phyloP scores from a whole-genome alignment of 805 yeast species.

The Sugiyamaella floridensis region DNA sequence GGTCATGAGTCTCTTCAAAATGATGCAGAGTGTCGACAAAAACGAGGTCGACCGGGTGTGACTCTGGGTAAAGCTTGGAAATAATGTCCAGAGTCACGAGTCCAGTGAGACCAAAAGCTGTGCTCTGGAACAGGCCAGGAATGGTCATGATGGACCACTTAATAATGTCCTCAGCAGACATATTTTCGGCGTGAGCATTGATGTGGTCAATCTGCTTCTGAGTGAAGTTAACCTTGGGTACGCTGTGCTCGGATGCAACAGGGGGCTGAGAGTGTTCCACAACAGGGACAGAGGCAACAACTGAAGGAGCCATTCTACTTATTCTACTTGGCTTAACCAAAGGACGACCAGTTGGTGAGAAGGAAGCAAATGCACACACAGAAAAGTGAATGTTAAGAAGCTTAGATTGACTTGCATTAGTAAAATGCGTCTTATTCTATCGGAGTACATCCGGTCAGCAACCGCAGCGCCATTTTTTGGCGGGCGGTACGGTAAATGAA shows the following conservation, averaged over 20 bases:
- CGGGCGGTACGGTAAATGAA: not conserved
- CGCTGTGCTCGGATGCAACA: not conserved
- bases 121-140: conserved; percentile 79
- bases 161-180: conserved; percentile 65
- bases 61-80: conserved; percentile 39
- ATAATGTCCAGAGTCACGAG: conserved; percentile 81
- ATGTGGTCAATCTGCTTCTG: conserved; percentile 56
- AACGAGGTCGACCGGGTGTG: conserved; percentile 58
- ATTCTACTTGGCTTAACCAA: too few relatives aligned
- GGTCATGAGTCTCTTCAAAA: conserved; percentile 84
- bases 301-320: not conserved
- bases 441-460: not conserved
- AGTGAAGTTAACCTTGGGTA: conserved; percentile 27
- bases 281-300: not conserved
- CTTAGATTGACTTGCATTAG: not conserved
- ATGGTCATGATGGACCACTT: conserved; percentile 80
- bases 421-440: not conserved
- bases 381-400: not conserved
- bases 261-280: not conserved
- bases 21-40: conserved; percentile 89
- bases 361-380: not conserved
- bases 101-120: conserved; percentile 94
- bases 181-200: conserved; percentile 50
- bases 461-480: not conserved
- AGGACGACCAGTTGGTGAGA: too few relatives aligned